These are phyloP conservation scores for Pseudomassariella vexata DNA, from an alignment of 2,329 filamentous ascomycete genomes.

Conservation along the genomic window DNA sequence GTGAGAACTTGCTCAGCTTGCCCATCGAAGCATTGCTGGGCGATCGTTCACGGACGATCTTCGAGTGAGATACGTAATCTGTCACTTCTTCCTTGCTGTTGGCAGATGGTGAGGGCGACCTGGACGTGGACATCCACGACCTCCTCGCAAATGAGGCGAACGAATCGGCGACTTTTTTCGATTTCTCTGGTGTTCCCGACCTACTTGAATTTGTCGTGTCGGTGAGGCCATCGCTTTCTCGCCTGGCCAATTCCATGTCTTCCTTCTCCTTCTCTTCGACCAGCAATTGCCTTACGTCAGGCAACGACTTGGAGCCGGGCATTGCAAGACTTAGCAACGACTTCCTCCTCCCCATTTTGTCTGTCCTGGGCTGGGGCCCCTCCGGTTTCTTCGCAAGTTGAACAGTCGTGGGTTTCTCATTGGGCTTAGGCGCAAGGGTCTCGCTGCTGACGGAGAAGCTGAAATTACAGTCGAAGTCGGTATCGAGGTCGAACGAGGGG, in stretches of 20 bases:
- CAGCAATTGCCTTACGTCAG: conserved; percentile 28
- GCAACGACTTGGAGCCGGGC: conserved; percentile 35
- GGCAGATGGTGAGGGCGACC: conserved; percentile 38
- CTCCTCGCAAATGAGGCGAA: conserved; percentile 45
- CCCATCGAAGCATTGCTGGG: conserved; percentile 22
- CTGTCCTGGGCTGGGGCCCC: conserved; percentile 18
- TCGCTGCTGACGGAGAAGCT: conserved; percentile 33
- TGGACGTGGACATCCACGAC: conserved; percentile 45
- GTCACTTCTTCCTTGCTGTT: conserved; percentile 21
- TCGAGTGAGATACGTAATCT: conserved; percentile 16
- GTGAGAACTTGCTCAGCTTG: conserved; percentile 23
- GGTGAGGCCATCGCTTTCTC: conserved; percentile 1
- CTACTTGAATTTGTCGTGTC: no score
- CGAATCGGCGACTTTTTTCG: conserved; percentile 31
- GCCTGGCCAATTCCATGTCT: conserved; percentile 7
- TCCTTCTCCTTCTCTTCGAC: conserved; percentile 17
- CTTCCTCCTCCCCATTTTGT: conserved; percentile 32
- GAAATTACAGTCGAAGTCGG: conserved; percentile 37
- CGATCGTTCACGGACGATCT: conserved; percentile 20
- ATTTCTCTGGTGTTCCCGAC: conserved; percentile 6
- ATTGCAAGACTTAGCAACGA: conserved; percentile 49
- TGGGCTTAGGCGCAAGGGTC: conserved; percentile 13
- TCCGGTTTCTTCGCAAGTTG: conserved; percentile 16
- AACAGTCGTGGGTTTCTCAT: conserved; percentile 19
- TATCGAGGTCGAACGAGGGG: conserved; percentile 45